These are phyloP conservation scores for Rhodotorula sp. DNA, from an alignment of 1,284 basidiomycete species.

Conservation along the genomic window DNA sequence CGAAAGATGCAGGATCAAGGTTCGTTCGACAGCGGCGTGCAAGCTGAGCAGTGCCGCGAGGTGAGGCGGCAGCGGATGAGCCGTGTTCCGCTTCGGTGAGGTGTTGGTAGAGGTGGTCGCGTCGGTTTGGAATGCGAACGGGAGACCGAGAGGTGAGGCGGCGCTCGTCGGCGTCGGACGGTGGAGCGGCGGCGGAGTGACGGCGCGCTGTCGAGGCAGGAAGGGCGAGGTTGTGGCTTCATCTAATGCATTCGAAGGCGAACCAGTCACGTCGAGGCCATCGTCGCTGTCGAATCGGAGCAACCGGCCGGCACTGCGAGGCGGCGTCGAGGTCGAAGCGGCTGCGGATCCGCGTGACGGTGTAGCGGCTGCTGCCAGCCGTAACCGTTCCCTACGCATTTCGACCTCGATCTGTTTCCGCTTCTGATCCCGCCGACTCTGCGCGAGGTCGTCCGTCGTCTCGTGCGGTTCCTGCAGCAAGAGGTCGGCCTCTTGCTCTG, in stretches of 20 bases:
- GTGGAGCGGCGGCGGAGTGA: slow-evolving; percentile 16
- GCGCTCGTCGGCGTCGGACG: neutral
- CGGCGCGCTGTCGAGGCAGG: neutral
- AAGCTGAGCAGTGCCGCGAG: slow-evolving; percentile 34
- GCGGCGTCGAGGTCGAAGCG: slow-evolving; percentile 1
- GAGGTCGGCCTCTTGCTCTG: slow-evolving; percentile 22
- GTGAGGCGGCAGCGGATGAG: slow-evolving; percentile 11
- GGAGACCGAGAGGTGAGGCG: slow-evolving; percentile 15
- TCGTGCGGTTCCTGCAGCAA: slow-evolving; percentile 31
- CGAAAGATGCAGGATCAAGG: slow-evolving; percentile 37
- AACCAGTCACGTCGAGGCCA: neutral
- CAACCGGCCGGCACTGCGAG: neutral
- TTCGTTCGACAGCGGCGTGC: slow-evolving; percentile 32
- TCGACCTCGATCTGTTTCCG: slow-evolving; percentile 23
- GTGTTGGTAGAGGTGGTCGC: slow-evolving; percentile 9
- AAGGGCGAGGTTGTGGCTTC: neutral
- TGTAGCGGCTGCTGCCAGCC: neutral
- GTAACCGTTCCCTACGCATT: slow-evolving; percentile 11
- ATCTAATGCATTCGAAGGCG: neutral
- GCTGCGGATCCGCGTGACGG: slow-evolving; percentile 11
- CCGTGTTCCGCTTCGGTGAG: neutral
- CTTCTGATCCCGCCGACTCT: slow-evolving; percentile 6
- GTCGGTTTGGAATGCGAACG: slow-evolving; percentile 15
- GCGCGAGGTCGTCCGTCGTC: slow-evolving; percentile 29
- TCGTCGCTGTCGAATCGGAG: slow-evolving; percentile 11